Evolutionary conservation across 2,329 filamentous ascomycete species (phyloP).

Genomic region (Phialemoniopsis sp.): DNA sequence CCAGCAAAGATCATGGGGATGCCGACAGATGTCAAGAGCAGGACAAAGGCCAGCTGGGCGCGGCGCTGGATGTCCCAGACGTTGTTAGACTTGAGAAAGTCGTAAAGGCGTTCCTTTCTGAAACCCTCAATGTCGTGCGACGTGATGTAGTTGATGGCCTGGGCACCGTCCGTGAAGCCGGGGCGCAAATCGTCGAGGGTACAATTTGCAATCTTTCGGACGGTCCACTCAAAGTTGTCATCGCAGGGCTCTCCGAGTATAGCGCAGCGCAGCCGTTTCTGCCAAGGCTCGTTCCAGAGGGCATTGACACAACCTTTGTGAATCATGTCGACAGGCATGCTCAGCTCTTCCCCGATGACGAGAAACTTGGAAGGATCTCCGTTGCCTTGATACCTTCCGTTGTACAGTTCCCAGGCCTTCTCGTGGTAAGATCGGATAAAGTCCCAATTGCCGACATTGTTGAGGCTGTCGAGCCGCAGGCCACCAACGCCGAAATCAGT

Average conservation of each 20-base stretch:
- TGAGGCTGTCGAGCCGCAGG: slow-evolving; percentile 17
- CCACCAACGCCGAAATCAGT: slow-evolving; percentile 13
- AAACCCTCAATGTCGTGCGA: slow-evolving; percentile 18
- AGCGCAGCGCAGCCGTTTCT: slow-evolving; percentile 9
- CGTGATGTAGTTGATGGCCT: slow-evolving; percentile 19
- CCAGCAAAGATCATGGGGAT: slow-evolving; percentile 20
- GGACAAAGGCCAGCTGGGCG: slow-evolving; percentile 14
- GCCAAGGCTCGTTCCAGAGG: slow-evolving; percentile 18
- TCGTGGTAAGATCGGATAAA: slow-evolving; percentile 15
- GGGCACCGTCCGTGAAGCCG: slow-evolving; percentile 12
- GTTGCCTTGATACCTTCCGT: slow-evolving; percentile 1
- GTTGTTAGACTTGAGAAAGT: slow-evolving; percentile 12
- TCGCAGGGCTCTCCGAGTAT: slow-evolving; percentile 11
- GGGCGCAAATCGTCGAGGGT: slow-evolving; percentile 7
- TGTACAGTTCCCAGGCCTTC: slow-evolving; percentile 13
- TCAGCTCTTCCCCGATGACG: slow-evolving; percentile 18
- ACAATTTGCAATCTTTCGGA: slow-evolving; percentile 14
- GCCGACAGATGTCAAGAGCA: slow-evolving; percentile 17
- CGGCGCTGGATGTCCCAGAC: slow-evolving; percentile 12
- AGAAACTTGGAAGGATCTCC: slow-evolving; percentile 13
- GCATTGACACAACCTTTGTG: slow-evolving; percentile 11
- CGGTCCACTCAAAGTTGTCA: slow-evolving; percentile 15
- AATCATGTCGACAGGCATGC: slow-evolving; percentile 13
- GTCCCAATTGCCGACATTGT: slow-evolving; percentile 18
- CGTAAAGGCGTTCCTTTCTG: slow-evolving; percentile 16